Base-by-base conservation (phyloP, 495 filamentous ascomycete species). In the Penicillium alfredii region DNA sequence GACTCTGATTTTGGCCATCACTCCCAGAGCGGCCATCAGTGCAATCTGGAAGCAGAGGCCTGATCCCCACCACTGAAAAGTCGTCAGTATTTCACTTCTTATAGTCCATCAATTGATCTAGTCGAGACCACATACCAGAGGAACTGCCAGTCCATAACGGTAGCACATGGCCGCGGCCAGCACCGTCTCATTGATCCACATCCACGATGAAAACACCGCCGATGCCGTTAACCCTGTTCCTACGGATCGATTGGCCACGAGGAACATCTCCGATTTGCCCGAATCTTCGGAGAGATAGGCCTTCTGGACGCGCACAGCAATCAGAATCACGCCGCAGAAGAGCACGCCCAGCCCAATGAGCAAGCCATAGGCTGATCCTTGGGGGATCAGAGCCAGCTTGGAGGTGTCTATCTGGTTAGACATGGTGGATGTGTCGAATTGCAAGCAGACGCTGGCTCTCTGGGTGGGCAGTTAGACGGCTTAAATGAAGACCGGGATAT, bases 351-450 rank as follows among this genome's bases (percentile, higher is more conserved):
- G 57, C 6, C 66, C 66, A 31, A 68, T 56, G 30, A 69, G 56
- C 4, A 69, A 44, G 35, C 66, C 66, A 56, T 69, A 69, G 26
- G 56, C 64, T 15, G 61, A 55, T n/a, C 60, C 64, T 22, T 69
- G 66, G 3, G 62, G 40, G 13, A 66, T 49, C 18, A 66, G 44
- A 21, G 44, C 44, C 49, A 49, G 13, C 16, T 47, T 47, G 33
- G 38, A 32, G 19, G 49, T 42, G 74, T 82, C 38, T 8, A 63
- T 60, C 4, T 66, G 72, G 16, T 69, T 81, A 15, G 80, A 77
- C 30, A 73, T 80, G 31, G 58, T n/a, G n/a, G n/a, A n/a, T n/a
- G n/a, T n/a, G n/a, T n/a, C n/a, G n/a, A n/a, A n/a, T n/a, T n/a
- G n/a, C n/a, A n/a, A n/a, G n/a, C n/a, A n/a, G n/a, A n/a, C n/a